Evolutionary conservation across 768 basidiomycete species (phyloP).

Genomic region (Paxillus involutus): DNA sequence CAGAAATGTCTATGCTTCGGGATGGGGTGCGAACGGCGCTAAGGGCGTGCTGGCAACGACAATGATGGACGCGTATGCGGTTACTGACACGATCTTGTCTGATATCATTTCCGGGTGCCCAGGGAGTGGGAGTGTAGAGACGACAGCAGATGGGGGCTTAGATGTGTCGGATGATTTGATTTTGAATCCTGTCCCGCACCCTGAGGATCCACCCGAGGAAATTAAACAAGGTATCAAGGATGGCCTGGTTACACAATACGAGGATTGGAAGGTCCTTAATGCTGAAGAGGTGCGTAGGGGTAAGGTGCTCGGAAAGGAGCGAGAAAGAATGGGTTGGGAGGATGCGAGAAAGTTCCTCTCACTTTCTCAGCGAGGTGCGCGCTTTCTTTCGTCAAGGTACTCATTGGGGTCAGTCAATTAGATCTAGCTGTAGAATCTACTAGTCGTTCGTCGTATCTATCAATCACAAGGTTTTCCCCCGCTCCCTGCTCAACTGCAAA

Average conservation of each 20-base stretch:
- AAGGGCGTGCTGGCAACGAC: conserved; percentile 90
- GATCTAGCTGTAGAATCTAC: background rate
- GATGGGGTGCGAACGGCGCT: conserved; percentile 92
- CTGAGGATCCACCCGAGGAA: conserved; percentile 49
- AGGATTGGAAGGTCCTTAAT: conserved; percentile 76
- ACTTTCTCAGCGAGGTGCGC: conserved; percentile 2
- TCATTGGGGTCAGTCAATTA: background rate
- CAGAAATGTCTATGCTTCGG: conserved; percentile 81
- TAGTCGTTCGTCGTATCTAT: conserved; percentile 2
- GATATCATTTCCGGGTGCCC: conserved; percentile 43
- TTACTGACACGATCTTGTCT: conserved; percentile 66
- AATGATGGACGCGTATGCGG: conserved; percentile 87
- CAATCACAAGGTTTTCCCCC: background rate
- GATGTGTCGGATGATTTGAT: conserved; percentile 12
- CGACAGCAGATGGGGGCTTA: conserved; percentile 4
- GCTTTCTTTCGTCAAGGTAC: background rate
- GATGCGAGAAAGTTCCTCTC: conserved; percentile 42
- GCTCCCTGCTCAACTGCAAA: background rate
- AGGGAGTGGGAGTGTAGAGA: conserved; percentile 15
- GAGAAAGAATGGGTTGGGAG: conserved; percentile 75
- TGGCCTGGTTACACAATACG: conserved; percentile 56
- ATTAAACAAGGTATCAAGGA: conserved; percentile 42
- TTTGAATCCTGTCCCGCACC: conserved; percentile 37
- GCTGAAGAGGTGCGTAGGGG: conserved; percentile 69
- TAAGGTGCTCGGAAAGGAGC: conserved; percentile 57